Evolutionary conservation across 805 yeast genomes (phyloP).

Genomic region (Cyberlindnera euphorbiiphila): DNA sequence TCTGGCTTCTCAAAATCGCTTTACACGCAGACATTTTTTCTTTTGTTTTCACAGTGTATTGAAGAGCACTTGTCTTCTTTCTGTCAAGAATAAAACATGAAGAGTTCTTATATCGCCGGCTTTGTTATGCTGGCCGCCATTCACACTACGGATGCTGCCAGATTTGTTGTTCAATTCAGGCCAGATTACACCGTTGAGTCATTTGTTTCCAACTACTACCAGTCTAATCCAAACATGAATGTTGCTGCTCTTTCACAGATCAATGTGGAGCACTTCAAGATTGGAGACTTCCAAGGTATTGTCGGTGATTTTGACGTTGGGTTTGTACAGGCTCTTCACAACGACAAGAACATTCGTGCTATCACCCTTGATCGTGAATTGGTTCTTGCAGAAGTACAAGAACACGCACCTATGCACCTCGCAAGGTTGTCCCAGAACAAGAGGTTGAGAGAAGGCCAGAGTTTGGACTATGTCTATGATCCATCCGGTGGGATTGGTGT

Average conservation of each 20-base stretch:
- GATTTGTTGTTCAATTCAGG: constrained; percentile 29
- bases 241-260: constrained; percentile 14
- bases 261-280: constrained; percentile 23
- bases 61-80: no score
- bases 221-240: constrained; percentile 9
- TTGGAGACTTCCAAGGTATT: constrained; percentile 34
- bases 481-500: constrained; percentile 39
- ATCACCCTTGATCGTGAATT: constrained; percentile 36
- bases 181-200: constrained; percentile 18
- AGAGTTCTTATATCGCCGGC: no score
- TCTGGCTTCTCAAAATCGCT: no score
- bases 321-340: constrained; percentile 30
- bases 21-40: no score
- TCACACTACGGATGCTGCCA: constrained; percentile 7
- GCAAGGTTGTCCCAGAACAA: constrained; percentile 37
- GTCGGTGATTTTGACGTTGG: constrained; percentile 34
- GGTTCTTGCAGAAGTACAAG: constrained; percentile 36
- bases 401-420: constrained; percentile 41
- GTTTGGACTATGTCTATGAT: constrained; percentile 38
- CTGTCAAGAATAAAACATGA: no score
- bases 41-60: no score
- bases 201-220: constrained; percentile 19
- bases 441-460: constrained; percentile 25
- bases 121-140: no score
- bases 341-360: constrained; percentile 34